A percentile compares a stretch with the other conserved stretches of the same genome.
Evolutionary conservation across 768 basidiomycete species (phyloP).

Genomic region (Roridomyces roridus): DNA sequence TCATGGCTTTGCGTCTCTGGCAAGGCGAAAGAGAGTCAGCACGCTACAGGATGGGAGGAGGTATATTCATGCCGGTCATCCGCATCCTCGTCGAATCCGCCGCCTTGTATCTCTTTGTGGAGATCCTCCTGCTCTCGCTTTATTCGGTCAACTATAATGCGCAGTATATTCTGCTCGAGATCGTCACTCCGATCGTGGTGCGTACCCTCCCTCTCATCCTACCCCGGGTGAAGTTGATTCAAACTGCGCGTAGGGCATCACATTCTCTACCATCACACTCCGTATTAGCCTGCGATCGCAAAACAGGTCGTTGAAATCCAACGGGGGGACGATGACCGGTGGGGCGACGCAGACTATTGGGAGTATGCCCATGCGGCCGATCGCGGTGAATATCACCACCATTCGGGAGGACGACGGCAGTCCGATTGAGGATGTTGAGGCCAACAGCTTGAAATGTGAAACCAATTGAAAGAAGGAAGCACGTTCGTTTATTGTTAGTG

Average conservation of each 20-base stretch:
- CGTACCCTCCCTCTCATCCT: background rate
- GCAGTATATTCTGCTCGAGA: slow-evolving; percentile 26
- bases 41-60: slow-evolving; percentile 5
- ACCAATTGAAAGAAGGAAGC: no score
- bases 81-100: slow-evolving; percentile 27
- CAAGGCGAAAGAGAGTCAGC: slow-evolving; percentile 10
- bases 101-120: slow-evolving; percentile 24
- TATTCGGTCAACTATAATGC: slow-evolving; percentile 24
- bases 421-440: no score
- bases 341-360: background rate
- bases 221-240: no score
- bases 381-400: background rate
- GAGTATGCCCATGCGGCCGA: background rate
- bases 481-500: no score
- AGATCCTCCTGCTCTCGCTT: slow-evolving; percentile 24
- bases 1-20: slow-evolving; percentile 31
- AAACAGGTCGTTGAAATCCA: no score
- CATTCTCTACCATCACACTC: no score
- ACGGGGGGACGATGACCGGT: no score
- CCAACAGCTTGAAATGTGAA: no score
- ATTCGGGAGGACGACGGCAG: no score
- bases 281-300: no score
- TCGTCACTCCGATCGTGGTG: slow-evolving; percentile 22
- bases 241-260: no score
- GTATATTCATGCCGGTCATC: slow-evolving; percentile 18